A percentile compares a stretch with the other conserved stretches of the same genome.
Conservation (phyloP, 257 asterid species). For the Gardenia jasminoides region DNA sequence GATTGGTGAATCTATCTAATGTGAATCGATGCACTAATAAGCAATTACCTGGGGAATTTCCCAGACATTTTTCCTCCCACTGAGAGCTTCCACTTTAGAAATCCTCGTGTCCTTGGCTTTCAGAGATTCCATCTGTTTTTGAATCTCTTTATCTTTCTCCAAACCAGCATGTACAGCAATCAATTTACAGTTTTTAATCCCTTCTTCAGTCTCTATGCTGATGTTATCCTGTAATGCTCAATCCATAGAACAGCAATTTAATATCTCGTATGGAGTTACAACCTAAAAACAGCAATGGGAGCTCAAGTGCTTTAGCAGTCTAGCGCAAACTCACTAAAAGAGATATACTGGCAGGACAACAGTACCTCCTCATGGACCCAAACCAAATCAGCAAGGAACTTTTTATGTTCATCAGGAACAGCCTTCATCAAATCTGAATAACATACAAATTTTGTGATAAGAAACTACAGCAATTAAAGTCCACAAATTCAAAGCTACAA, state of each 20-base stretch:
- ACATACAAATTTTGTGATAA: neutral
- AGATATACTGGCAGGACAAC: neutral
- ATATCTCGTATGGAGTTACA: neutral
- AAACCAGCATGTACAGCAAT: slow-evolving; percentile 91
- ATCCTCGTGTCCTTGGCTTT: slow-evolving; percentile 82
- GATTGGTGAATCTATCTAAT: neutral
- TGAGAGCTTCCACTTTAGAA: slow-evolving; percentile 72
- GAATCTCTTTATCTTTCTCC: slow-evolving; percentile 57
- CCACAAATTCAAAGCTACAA: neutral
- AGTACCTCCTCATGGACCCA: slow-evolving; percentile 94
- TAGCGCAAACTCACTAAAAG: neutral
- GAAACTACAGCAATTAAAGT: neutral
- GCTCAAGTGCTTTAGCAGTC: no score
- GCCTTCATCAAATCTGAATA: slow-evolving; percentile 65
- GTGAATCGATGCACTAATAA: neutral
- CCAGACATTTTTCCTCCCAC: slow-evolving; percentile 87
- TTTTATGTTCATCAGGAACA: slow-evolving; percentile 85
- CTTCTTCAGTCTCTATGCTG: slow-evolving; percentile 58
- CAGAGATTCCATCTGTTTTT: slow-evolving; percentile 59
- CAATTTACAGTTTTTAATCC: slow-evolving; percentile 60
- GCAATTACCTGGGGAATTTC: slow-evolving; percentile 71
- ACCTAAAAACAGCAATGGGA: neutral
- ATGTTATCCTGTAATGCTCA: slow-evolving; percentile 54
- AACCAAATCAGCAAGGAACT: slow-evolving; percentile 77
- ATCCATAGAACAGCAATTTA: neutral